Evolutionary conservation across 805 yeast genomes (phyloP).

Genomic region (Lipomyces spencermartinsiae): DNA sequence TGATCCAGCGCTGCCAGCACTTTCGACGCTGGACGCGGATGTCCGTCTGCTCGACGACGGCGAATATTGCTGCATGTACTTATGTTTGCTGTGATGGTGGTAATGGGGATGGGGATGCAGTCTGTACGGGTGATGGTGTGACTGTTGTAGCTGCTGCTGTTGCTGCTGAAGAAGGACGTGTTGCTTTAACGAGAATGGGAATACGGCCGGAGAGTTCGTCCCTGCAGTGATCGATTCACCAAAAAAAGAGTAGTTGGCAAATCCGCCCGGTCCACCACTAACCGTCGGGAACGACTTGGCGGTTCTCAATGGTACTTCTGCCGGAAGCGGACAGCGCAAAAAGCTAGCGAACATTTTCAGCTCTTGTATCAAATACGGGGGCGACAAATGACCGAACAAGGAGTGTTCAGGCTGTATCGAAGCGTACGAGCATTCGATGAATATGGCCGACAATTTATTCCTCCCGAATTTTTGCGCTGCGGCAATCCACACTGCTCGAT

Average conservation of each 20-base stretch:
- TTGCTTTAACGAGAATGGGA: slow-evolving; percentile 18
- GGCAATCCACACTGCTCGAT: slow-evolving; percentile 60
- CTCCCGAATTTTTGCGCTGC: slow-evolving; percentile 56
- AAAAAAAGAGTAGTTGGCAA: background rate
- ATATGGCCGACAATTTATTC: slow-evolving; percentile 57
- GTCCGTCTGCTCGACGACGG: slow-evolving; percentile 33
- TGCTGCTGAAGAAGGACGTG: slow-evolving; percentile 6
- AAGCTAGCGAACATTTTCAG: slow-evolving; percentile 51
- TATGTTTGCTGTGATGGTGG: slow-evolving; percentile 29
- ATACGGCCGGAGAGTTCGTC: background rate
- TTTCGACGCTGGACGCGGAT: slow-evolving; percentile 26
- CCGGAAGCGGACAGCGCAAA: slow-evolving; percentile 28
- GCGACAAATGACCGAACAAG: slow-evolving; percentile 83
- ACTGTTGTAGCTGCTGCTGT: slow-evolving; percentile 9
- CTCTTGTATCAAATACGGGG: slow-evolving; percentile 65
- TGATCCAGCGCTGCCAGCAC: slow-evolving; percentile 21
- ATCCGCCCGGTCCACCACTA: background rate
- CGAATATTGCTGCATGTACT: slow-evolving; percentile 35
- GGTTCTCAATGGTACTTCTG: background rate
- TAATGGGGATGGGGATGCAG: slow-evolving; percentile 35
- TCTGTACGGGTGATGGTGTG: slow-evolving; percentile 20
- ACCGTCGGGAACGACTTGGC: background rate
- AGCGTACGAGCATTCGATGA: slow-evolving; percentile 79
- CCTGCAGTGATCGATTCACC: background rate
- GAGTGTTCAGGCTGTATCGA: slow-evolving; percentile 54